These are phyloP conservation scores for Gossypium gossypioides DNA, from an alignment of 441 rosid genomes.

Conservation along the genomic window DNA sequence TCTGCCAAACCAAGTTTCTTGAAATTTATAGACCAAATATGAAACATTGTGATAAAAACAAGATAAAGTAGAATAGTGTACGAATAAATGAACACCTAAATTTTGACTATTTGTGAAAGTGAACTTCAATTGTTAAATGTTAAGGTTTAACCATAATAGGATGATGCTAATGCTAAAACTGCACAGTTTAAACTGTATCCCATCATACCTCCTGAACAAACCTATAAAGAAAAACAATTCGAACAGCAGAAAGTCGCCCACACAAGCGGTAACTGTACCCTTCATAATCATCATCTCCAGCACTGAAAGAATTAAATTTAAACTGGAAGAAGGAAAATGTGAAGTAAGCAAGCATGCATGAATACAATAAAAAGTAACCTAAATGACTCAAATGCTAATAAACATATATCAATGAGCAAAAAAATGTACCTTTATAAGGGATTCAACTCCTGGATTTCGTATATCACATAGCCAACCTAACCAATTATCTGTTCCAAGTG, in stretches of 20 bases:
- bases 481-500: slow-evolving; percentile 62
- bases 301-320: slow-evolving; percentile 78
- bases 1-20: slow-evolving; percentile 38
- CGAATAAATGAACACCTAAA: background rate
- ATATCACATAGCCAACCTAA: slow-evolving; percentile 99
- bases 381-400: slow-evolving; percentile 10
- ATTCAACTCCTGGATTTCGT: slow-evolving; percentile 91
- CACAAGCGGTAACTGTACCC: slow-evolving; percentile 90
- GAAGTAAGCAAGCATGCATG: background rate
- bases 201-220: slow-evolving; percentile 91
- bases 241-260: slow-evolving; percentile 88
- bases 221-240: slow-evolving; percentile 89
- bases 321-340: slow-evolving; percentile 50
- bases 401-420: background rate
- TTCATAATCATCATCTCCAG: slow-evolving; percentile 94
- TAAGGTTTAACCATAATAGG: background rate
- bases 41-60: background rate
- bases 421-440: slow-evolving; percentile 70
- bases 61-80: background rate
- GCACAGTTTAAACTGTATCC: slow-evolving; percentile 7
- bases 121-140: background rate
- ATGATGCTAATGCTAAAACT: background rate
- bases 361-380: slow-evolving; percentile 7
- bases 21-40: slow-evolving; percentile 11
- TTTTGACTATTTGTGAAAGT: background rate